Percentiles rank a stretch among this genome's conserved stretches.
Conservation (phyloP, 305 asterid genomes). For the Fraxinus greggii region DNA sequence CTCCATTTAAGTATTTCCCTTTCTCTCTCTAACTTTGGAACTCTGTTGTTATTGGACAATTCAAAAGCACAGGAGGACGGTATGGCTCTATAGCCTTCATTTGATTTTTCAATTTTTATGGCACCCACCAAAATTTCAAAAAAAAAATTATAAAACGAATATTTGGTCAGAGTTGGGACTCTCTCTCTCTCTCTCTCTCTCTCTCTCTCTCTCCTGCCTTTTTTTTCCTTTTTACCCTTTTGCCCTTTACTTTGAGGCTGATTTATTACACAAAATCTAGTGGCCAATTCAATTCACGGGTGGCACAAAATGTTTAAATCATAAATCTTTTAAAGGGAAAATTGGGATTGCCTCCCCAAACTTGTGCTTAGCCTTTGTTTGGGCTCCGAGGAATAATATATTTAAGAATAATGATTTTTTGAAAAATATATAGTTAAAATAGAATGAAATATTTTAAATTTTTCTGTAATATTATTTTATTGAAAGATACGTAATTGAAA, state of each 20-base stretch:
- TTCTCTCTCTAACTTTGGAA: constrained; percentile 15
- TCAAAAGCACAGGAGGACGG: constrained; percentile 15
- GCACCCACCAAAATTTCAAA: neutral
- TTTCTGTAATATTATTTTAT: too few species aligned
- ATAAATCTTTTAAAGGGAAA: neutral
- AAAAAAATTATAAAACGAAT: neutral
- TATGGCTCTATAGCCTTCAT: constrained; percentile 25
- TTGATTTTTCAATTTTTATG: constrained; percentile 26
- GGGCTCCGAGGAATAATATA: too few species aligned
- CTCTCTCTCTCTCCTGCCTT: neutral
- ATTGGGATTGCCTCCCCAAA: neutral
- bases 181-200: neutral
- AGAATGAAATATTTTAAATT: too few species aligned
- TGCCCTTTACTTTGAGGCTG: neutral
- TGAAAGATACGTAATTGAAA: too few species aligned
- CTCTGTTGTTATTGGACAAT: constrained; percentile 31
- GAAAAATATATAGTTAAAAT: too few species aligned
- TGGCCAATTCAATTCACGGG: neutral
- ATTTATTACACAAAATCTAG: neutral
- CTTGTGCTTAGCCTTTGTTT: too few species aligned
- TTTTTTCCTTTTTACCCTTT: neutral
- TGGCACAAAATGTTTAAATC: neutral
- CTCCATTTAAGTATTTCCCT: neutral
- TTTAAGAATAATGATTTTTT: too few species aligned
- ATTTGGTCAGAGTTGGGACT: neutral